Conservation (phyloP, 352 stramenopile genomes). For the Phytopythium helicoides region DNA sequence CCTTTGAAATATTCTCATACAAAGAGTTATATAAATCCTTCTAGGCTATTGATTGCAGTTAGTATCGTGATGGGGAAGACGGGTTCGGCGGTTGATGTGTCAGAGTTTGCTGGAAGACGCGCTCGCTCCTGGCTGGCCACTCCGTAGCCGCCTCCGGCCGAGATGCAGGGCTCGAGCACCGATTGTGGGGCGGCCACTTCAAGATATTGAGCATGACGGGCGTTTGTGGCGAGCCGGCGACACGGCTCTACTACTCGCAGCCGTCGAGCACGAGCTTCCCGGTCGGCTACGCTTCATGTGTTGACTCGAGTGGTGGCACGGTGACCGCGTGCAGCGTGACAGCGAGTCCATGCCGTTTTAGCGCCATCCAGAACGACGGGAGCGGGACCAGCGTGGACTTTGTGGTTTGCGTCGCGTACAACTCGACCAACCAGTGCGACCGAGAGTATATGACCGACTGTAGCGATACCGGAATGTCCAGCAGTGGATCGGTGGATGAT, state of each 20-base stretch:
- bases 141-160: too few relatives aligned
- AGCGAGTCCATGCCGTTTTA: constrained; percentile 1
- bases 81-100: too few relatives aligned
- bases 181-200: too few relatives aligned
- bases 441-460: constrained; percentile 5
- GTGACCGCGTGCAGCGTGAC: background rate
- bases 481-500: background rate
- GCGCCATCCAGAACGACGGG: background rate
- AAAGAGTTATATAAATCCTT: too few relatives aligned
- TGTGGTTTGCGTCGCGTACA: constrained; percentile 8
- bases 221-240: background rate
- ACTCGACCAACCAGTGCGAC: constrained; percentile 6
- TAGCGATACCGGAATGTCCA: background rate
- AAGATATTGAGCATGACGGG: background rate
- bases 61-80: too few relatives aligned
- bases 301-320: background rate
- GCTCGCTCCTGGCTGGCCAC: background rate
- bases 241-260: constrained; percentile 3
- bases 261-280: background rate
- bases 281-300: background rate
- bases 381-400: constrained; percentile 3
- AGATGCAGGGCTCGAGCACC: too few relatives aligned
- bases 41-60: too few relatives aligned
- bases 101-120: too few relatives aligned
- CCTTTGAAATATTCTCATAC: too few relatives aligned